Conservation (phyloP, 495 filamentous ascomycete species). For the Amphirosellinia nigrospora region DNA sequence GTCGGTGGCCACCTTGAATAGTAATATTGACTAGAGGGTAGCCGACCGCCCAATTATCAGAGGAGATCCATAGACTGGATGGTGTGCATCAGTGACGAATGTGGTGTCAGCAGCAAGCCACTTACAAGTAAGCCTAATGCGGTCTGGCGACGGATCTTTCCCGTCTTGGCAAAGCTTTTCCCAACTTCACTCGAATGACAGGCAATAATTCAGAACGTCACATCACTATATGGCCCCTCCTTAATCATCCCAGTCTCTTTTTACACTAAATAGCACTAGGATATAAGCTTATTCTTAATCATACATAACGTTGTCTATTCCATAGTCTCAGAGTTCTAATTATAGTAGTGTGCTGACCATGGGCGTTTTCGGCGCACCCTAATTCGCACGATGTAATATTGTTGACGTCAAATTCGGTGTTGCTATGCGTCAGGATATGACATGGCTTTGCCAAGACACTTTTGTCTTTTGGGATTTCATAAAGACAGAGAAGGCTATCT, state of each 20-base stretch:
- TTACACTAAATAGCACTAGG: background rate
- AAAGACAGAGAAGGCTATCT: background rate
- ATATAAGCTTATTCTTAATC: background rate
- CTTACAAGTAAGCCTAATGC: background rate
- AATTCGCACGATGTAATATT: too few relatives aligned
- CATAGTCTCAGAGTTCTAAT: background rate
- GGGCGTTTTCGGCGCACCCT: background rate
- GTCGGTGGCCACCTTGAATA: background rate
- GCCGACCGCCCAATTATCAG: background rate
- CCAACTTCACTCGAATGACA: background rate
- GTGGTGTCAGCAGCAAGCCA: conserved; percentile 1
- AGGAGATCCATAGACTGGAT: background rate
- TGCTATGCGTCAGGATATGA: background rate
- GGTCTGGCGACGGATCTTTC: background rate
- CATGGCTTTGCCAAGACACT: background rate
- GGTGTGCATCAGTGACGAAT: background rate
- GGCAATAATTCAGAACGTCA: background rate
- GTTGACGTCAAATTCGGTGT: background rate
- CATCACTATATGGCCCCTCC: background rate
- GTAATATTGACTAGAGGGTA: background rate
- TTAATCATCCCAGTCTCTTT: background rate
- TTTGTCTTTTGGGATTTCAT: background rate
- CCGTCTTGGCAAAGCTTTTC: conserved; percentile 17
- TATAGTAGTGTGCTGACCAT: background rate
- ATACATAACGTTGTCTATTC: background rate